Percentiles rank a stretch among this genome's conserved stretches.
These are phyloP conservation scores for Apostasia shenzhenica DNA, from an alignment of 106 monocot genomes.

Conservation along the genomic window DNA sequence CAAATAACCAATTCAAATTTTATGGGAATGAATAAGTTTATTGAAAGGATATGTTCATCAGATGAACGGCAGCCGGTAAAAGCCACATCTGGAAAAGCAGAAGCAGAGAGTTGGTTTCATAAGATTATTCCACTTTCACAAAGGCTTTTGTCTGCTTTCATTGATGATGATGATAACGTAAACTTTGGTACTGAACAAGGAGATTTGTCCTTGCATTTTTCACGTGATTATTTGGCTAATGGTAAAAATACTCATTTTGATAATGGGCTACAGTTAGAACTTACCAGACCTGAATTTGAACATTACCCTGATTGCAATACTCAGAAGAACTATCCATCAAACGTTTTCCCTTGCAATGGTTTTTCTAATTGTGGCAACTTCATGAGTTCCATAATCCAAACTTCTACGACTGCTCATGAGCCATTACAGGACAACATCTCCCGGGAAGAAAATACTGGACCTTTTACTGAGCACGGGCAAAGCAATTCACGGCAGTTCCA, in stretches of 20 bases:
- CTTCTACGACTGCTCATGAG: slow-evolving; percentile 21
- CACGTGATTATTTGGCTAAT: slow-evolving; percentile 26
- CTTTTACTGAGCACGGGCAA: slow-evolving; percentile 17
- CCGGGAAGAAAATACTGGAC: slow-evolving; percentile 9
- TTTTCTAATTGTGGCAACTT: slow-evolving; percentile 20
- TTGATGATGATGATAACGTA: slow-evolving; percentile 52
- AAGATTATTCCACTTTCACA: slow-evolving; percentile 76
- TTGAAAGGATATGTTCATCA: slow-evolving; percentile 6
- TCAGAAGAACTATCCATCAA: slow-evolving; percentile 25
- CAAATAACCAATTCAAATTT: slow-evolving; percentile 12
- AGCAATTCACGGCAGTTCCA: slow-evolving; percentile 13
- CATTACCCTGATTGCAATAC: slow-evolving; percentile 21
- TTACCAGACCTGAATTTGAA: slow-evolving; percentile 22
- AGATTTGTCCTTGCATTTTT: slow-evolving; percentile 20
- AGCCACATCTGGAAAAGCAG: slow-evolving; percentile 20
- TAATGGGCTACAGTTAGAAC: slow-evolving; percentile 14
- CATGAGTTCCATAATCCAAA: slow-evolving; percentile 19
- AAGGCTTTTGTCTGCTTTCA: slow-evolving; percentile 80
- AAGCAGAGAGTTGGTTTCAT: slow-evolving; percentile 42
- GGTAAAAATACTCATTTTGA: slow-evolving; percentile 13
- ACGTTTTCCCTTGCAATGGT: slow-evolving; percentile 48
- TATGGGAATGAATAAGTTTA: slow-evolving; percentile 9
- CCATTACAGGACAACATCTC: slow-evolving; percentile 24
- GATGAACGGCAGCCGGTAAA: slow-evolving; percentile 15
- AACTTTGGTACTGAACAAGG: slow-evolving; percentile 13